Percentiles rank a stretch among this genome's conserved stretches.
phyloP scores from a whole-genome alignment of 495 filamentous ascomycete genomes.

The Neurospora sp. region DNA sequence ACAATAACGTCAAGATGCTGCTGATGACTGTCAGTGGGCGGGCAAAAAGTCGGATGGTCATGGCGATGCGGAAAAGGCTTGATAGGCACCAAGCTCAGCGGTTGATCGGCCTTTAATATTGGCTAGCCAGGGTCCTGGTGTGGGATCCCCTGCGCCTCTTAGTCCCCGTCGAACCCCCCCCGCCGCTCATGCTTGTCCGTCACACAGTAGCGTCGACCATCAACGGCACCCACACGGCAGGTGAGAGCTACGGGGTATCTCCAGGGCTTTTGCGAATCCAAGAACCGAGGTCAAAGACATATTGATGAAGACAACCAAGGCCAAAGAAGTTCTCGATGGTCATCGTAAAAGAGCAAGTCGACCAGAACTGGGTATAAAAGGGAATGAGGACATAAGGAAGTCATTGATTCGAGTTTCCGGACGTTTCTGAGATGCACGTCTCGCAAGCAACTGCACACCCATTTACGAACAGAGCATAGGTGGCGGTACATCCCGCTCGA shows the following conservation, averaged over 20 bases:
- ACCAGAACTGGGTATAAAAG: neutral
- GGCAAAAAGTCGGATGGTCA: neutral
- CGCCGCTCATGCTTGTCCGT: conserved; percentile 5
- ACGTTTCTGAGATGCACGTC: neutral
- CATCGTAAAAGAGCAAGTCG: neutral
- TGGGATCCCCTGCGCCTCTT: conserved; percentile 8
- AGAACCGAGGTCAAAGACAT: neutral
- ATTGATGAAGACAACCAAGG: neutral
- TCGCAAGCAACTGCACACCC: neutral
- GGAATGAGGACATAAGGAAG: neutral
- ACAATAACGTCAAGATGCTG: neutral
- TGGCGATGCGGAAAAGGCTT: conserved; percentile 13
- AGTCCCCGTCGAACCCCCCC: conserved; percentile 1
- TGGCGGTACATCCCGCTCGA: neutral
- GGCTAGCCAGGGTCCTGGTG: conserved; percentile 20
- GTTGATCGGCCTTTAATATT: conserved; percentile 40
- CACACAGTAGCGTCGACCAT: conserved; percentile 5
- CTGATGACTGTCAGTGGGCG: neutral
- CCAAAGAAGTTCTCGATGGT: neutral
- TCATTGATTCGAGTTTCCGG: neutral
- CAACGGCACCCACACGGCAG: neutral
- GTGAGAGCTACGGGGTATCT: neutral
- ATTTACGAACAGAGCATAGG: neutral
- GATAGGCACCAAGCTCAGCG: conserved; percentile 25
- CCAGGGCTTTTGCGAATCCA: neutral